These are phyloP conservation scores for Colletotrichum truncatum DNA, from an alignment of 2,329 filamentous ascomycete genomes.

Conservation along the genomic window DNA sequence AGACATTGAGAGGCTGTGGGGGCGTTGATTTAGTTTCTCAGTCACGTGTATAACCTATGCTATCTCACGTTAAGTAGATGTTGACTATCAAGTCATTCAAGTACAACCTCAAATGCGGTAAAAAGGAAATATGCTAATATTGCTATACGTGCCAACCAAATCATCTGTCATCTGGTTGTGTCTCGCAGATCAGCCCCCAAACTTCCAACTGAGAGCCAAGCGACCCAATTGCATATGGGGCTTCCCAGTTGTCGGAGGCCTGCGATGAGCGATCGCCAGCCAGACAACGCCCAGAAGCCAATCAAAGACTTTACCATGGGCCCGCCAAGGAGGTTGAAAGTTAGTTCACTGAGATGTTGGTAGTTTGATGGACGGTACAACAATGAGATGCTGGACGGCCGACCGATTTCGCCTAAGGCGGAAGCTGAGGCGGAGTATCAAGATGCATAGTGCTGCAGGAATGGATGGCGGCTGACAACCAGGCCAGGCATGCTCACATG, in stretches of 20 bases:
- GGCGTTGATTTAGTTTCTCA: too few relatives aligned
- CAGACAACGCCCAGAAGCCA: background rate
- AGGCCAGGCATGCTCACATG: background rate
- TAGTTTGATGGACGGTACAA: background rate
- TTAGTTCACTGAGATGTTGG: conserved; percentile 1
- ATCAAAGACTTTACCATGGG: background rate
- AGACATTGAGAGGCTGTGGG: too few relatives aligned
- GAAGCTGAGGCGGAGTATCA: conserved; percentile 16
- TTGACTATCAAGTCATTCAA: too few relatives aligned
- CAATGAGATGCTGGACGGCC: background rate
- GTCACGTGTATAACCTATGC: too few relatives aligned
- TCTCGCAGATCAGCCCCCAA: background rate
- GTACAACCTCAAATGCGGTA: too few relatives aligned
- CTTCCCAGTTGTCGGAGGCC: conserved; percentile 1
- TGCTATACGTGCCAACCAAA: too few relatives aligned
- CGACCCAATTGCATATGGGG: background rate
- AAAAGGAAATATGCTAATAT: too few relatives aligned
- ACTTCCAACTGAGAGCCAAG: background rate
- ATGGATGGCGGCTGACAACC: conserved; percentile 19
- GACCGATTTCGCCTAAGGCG: background rate
- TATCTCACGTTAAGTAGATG: too few relatives aligned
- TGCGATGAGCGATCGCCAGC: background rate
- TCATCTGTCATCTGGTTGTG: background rate
- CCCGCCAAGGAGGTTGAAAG: background rate
- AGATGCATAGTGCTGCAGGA: conserved; percentile 10